Conservation (phyloP, 352 stramenopile species). For the Pythium periplocum region DNA sequence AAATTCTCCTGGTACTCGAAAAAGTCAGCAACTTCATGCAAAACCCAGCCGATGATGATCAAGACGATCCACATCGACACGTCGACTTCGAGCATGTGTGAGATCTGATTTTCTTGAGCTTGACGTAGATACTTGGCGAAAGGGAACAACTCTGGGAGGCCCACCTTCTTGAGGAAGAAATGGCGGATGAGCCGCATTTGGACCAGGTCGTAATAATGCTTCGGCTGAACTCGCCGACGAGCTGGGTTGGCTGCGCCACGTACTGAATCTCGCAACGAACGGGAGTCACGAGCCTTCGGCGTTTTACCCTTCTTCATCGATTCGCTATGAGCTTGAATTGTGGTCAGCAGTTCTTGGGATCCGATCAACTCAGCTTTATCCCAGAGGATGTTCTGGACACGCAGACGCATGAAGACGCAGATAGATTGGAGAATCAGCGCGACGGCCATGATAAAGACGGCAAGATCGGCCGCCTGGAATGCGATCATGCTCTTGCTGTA, state of each 20-base stretch:
- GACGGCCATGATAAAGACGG: slow-evolving; percentile 22
- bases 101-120: slow-evolving; percentile 20
- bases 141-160: slow-evolving; percentile 15
- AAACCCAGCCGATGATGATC: slow-evolving; percentile 7
- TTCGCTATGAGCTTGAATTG: slow-evolving; percentile 2
- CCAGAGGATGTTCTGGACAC: slow-evolving; percentile 13
- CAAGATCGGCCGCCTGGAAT: slow-evolving; percentile 29
- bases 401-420: slow-evolving; percentile 18
- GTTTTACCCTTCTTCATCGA: neutral
- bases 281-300: neutral
- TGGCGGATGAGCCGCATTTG: slow-evolving; percentile 13
- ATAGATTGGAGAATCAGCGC: slow-evolving; percentile 24
- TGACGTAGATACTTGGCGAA: slow-evolving; percentile 21
- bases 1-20: neutral
- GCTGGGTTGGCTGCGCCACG: neutral
- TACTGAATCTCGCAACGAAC: neutral
- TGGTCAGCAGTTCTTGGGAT: neutral
- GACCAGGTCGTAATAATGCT: slow-evolving; percentile 1
- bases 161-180: slow-evolving; percentile 14
- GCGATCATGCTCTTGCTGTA: slow-evolving; percentile 14
- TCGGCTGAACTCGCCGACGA: neutral
- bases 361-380: slow-evolving; percentile 20
- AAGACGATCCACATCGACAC: slow-evolving; percentile 19
- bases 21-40: neutral
- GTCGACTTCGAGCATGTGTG: slow-evolving; percentile 20